Conservation (phyloP, 2,329 filamentous ascomycete species). For the Aspergillus pseudoglaucus region DNA sequence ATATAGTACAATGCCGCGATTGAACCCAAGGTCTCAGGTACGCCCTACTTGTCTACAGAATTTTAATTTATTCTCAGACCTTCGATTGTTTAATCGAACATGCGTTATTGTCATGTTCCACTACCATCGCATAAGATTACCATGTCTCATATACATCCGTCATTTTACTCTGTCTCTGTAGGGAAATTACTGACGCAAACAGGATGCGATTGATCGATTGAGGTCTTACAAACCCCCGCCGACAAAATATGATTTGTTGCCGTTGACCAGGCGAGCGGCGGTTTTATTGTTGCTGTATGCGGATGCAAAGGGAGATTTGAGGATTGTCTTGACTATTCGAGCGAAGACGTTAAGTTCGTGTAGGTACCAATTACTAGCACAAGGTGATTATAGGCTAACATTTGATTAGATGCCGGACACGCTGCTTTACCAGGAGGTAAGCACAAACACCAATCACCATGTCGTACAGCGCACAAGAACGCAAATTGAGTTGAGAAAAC, state of each 20-base stretch:
- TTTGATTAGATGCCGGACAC: conserved; percentile 60
- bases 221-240: conserved; percentile 51
- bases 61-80: conserved; percentile 2
- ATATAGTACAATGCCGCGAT: conserved; percentile 15
- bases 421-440: conserved; percentile 77
- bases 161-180: not conserved
- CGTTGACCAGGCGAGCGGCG: conserved; percentile 65
- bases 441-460: conserved; percentile 34
- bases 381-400: not conserved
- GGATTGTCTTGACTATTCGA: conserved; percentile 58
- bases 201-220: conserved; percentile 51
- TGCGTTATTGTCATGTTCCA: not conserved
- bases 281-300: conserved; percentile 85
- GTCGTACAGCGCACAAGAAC: not conserved
- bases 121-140: not conserved
- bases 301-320: conserved; percentile 71
- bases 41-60: conserved; percentile 5
- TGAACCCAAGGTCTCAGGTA: conserved; percentile 21
- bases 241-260: conserved; percentile 52
- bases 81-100: not conserved
- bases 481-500: not conserved
- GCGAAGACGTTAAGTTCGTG: conserved; percentile 54
- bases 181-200: not conserved
- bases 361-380: conserved; percentile 17
- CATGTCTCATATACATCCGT: not conserved